Evolutionary conservation across 2,329 filamentous ascomycete genomes (phyloP).

Genomic region (Phialophora chinensis): DNA sequence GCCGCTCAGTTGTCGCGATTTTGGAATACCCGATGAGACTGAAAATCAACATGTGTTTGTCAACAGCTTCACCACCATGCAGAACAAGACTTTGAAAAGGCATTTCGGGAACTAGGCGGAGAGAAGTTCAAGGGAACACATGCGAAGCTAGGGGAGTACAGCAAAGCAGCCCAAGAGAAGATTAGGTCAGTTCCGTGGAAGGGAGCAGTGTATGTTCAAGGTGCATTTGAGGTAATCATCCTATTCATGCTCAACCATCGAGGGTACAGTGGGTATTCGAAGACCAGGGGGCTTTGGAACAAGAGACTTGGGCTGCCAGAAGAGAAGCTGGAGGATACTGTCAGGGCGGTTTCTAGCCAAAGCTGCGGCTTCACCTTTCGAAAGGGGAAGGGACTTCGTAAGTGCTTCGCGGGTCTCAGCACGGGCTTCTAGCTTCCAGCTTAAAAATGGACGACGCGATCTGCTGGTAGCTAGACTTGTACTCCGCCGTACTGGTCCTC

Average conservation of each 20-base stretch:
- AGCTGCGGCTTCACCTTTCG: not conserved
- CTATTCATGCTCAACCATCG: conserved; percentile 25
- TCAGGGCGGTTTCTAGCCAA: conserved; percentile 14
- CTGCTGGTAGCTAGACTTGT: not conserved
- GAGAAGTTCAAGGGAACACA: conserved; percentile 58
- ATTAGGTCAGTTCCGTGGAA: conserved; percentile 17
- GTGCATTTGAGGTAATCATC: conserved; percentile 11
- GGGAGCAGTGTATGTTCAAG: conserved; percentile 12
- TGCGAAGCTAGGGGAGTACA: conserved; percentile 40
- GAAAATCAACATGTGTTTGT: conserved; percentile 65
- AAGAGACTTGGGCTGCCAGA: conserved; percentile 25
- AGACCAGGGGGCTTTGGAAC: conserved; percentile 22
- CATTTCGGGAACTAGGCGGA: conserved; percentile 60
- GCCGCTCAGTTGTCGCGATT: conserved; percentile 47
- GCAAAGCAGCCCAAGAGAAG: conserved; percentile 16
- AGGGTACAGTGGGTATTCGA: conserved; percentile 23
- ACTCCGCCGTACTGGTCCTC: not conserved
- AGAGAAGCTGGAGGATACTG: conserved; percentile 20
- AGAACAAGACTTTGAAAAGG: conserved; percentile 62
- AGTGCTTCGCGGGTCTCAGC: not conserved
- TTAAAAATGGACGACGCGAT: not conserved
- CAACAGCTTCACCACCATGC: conserved; percentile 63
- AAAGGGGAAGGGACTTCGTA: not conserved
- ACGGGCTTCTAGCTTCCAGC: not conserved
- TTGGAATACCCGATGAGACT: conserved; percentile 58